Evolutionary conservation across 2,329 filamentous ascomycete genomes (phyloP), one percentile per base, ranked within the genome.

Genomic region (Exophiala xenobiotica): DNA sequence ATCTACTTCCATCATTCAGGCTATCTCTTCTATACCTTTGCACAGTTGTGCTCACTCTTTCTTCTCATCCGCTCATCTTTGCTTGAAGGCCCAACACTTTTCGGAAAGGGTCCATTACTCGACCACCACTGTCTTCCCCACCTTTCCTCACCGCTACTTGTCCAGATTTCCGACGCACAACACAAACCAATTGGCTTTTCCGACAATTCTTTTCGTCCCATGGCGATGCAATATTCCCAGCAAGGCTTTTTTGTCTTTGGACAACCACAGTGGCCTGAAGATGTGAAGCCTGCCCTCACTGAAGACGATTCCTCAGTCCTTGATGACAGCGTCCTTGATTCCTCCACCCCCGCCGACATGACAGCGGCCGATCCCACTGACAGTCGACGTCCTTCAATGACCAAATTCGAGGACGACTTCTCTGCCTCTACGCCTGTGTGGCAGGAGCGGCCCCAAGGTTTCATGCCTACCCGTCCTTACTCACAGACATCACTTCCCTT

Each of bases 391-490:
- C 62, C 70, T 33, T 75, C 74, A 47, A 74, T 75, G 62, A 68
- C 73, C 59, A 75, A 75, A 59, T 69, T 69, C 59, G 70, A 73
- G 59, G 73, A 77, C 58, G 73, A 76, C 63, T 79, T 76, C 65
- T 75, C 77, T 51, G 75, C 78, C 63, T 70, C 76, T 62, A 73
- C 75, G 57, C 74, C 73, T 54, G 70, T 75, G 64, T 78, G 74
- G 73, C 71, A 73, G 55, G 77, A 79, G 48, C 70, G 70, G 54
- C 65, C 69, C 35, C 69, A 67, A 60, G 71, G 74, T 63, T 70
- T 70, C 59, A 71, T 69, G 38, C 58, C 68, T 39, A 69, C 70
- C 27, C 69, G 70, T 46, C 69, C 70, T 49, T 64, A 65, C 53
- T 71, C 70, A 46, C 70, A 73, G 57, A 61, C 74, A 27, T 64